Base-by-base conservation (phyloP, 176 grass and related monocot species). In the Triticum urartu region DNA sequence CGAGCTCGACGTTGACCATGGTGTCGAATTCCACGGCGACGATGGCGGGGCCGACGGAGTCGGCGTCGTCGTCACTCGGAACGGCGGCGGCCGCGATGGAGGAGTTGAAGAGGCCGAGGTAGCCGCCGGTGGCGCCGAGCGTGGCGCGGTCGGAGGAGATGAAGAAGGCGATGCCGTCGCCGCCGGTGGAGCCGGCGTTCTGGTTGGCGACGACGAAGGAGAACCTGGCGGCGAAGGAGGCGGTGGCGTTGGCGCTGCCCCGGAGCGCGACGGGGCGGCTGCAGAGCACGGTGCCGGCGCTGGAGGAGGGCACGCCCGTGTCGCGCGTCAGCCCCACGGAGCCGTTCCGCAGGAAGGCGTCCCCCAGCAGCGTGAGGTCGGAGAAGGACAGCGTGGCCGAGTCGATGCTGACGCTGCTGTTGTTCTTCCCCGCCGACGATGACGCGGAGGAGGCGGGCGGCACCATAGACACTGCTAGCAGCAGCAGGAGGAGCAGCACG, bases 161-260 rank as follows among this genome's bases (percentile, higher is more conserved):
- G 83, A 98, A 98, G 89, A 98, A 98, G 18, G 95, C 88, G 56
- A 98, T 20, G 56, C 95, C 95, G 11, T 98, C 95, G 32, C 95
- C 95, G 1, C 93, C 93, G 8, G 61, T 42, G 12, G 88, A 88
- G 39, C 84, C 90, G 1, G 82, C 64, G 79, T 89, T 95, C n/a
- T 85, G 87, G 63, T 90, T 83, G 20, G 80, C 78, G 72, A 95
- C 82, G 21, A 88, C 77, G 86, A 98, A 98, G 14, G 95, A 94
- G 89, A 98, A 98, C 26, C 73, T 95, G 5, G 91, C 91, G 14
- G 93, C 89, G 61, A 98, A 98, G 7, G 93, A 95, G 0, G 87
- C 85, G 2, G 84, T 73, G 47, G 48, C 47, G 42, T 69, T 87
- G 11, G 28, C 21, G 5, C 1, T 85, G 15, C 36, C n/a, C 4